A percentile compares a stretch with the other conserved stretches of the same genome.
Evolutionary conservation across 352 stramenopile species (phyloP).

Genomic region (Pythium diclinum): DNA sequence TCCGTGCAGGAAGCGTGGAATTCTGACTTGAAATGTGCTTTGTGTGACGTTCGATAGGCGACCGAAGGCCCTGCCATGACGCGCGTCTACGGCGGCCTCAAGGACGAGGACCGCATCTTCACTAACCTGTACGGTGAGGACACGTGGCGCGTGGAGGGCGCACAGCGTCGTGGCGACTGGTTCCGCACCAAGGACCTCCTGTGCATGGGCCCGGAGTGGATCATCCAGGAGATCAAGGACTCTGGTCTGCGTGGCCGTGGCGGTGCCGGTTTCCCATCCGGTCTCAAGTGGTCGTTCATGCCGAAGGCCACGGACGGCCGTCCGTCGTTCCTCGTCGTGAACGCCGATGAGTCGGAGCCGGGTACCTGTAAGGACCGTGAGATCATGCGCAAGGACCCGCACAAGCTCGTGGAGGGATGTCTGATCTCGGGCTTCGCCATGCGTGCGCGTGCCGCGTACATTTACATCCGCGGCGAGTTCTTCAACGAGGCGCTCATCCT

Average conservation of each 20-base stretch:
- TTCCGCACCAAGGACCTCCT: constrained; percentile 96
- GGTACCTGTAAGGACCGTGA: constrained; percentile 99
- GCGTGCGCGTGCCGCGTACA: constrained; percentile 98
- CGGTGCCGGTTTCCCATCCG: constrained; percentile 98
- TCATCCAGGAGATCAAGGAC: constrained; percentile 99
- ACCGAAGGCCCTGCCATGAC: constrained; percentile 60
- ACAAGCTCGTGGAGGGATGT: constrained; percentile 99
- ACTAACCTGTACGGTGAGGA: constrained; percentile 99
- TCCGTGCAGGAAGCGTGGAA: neutral
- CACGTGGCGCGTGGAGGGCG: constrained; percentile 84
- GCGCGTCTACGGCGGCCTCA: constrained; percentile 92
- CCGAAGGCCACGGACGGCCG: constrained; percentile 98
- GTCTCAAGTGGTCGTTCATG: constrained; percentile 99
- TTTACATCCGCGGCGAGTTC: constrained; percentile 99
- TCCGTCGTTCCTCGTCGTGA: constrained; percentile 99
- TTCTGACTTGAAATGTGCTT: constrained; percentile 4
- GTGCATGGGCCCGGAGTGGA: constrained; percentile 99
- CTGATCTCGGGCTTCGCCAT: constrained; percentile 98
- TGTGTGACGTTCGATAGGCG: constrained; percentile 19
- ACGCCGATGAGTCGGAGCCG: constrained; percentile 98
- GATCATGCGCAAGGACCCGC: constrained; percentile 99
- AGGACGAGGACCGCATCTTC: constrained; percentile 99
- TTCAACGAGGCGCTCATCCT: constrained; percentile 99
- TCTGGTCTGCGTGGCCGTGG: constrained; percentile 96
- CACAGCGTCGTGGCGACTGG: constrained; percentile 96